Evolutionary conservation across 768 basidiomycete species (phyloP), one percentile per base, ranked within the genome.

Genomic region (Auricularia sp.): DNA sequence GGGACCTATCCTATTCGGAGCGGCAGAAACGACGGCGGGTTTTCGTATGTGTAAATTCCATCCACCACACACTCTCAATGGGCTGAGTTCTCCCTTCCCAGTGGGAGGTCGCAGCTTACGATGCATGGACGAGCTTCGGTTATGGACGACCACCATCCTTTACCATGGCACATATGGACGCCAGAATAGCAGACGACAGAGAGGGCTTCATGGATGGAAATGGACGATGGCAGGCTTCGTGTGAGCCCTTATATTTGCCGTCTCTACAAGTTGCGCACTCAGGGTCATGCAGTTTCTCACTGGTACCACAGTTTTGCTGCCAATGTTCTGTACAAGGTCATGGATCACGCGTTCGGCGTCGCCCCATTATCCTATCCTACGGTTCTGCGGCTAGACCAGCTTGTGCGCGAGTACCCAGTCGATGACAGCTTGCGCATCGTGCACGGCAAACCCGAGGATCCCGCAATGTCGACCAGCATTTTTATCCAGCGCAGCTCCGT

Each of bases 371-470:
- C 59, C 14, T 68, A 68, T 54, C 64, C 29, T 16, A 68, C 66
- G 4, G 54, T 68, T 21, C 62, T 68, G 5, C 64, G 64, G 18
- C 64, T 68, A 18, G 68, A 68, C 62, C 64, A 64, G 18, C 45
- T 37, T 7, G 56, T 68, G 36, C 64, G 68, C n/a, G 68, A 68
- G 14, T 64, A 67, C 35, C 80, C 56, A 59, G 24, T 33, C 10
- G 4, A 8, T 1, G 29, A 33, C 7, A 11, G 33, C 56, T 29
- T 59, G 14, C 29, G 29, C 7, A 24, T 59, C 56, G 56, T 24
- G 24, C 11, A 14, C 14, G 56, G 29, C 13, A n/a, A 34, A 14
- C n/a, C n/a, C 7, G 24, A 29, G 16, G 29, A 59, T 13, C 29
- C 56, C 6, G 56, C 8, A 11, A 14, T 59, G 14, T 7, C 56